phyloP scores from a whole-genome alignment of 2,329 filamentous ascomycete genomes.

The Coniella lustricola region DNA sequence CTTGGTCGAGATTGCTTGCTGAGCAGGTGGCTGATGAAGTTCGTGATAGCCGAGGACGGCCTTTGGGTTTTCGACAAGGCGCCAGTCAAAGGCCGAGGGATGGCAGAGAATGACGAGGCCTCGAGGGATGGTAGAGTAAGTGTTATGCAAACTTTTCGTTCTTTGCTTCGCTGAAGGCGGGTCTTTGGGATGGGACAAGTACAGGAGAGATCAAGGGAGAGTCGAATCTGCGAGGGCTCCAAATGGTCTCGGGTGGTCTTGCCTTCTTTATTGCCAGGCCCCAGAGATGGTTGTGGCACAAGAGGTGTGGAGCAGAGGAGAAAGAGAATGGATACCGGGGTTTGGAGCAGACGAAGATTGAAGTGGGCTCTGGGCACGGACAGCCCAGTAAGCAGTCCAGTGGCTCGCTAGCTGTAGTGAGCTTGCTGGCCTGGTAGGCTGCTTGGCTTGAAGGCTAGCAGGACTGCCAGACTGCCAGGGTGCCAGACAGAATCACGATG shows the following conservation, averaged over 20 bases:
- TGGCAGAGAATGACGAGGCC: not conserved
- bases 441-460: not conserved
- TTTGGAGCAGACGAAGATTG: conserved; percentile 5
- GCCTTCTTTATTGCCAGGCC: conserved; percentile 1
- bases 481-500: not conserved
- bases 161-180: not conserved
- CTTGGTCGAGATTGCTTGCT: not conserved
- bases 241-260: not conserved
- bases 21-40: not conserved
- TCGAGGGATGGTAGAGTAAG: not conserved
- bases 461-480: too few relatives aligned
- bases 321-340: conserved; percentile 6
- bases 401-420: not conserved
- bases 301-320: conserved; percentile 3
- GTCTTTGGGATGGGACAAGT: not conserved
- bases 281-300: conserved; percentile 2
- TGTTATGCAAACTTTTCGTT: not conserved
- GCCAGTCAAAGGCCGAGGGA: not conserved
- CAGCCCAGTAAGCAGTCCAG: not conserved
- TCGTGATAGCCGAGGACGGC: not conserved
- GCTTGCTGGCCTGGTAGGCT: too few relatives aligned
- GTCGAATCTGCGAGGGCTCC: not conserved
- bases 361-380: conserved; percentile 1
- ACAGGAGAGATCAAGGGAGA: conserved; percentile 1
- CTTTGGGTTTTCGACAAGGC: not conserved